phyloP scores from a whole-genome alignment of 352 stramenopile genomes.

The Bremia lactucae region DNA sequence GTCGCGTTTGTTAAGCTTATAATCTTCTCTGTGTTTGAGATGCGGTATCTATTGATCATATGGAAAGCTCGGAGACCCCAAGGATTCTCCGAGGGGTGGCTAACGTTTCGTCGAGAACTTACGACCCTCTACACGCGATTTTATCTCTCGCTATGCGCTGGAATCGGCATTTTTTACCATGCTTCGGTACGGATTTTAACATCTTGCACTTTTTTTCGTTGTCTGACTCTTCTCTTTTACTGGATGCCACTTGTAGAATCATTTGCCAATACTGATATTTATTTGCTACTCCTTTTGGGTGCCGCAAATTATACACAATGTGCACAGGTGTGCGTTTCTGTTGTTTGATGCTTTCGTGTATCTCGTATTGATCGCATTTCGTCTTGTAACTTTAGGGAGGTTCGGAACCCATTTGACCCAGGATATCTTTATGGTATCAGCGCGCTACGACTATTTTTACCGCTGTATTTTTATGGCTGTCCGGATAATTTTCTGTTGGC shows the following conservation, averaged over 20 bases:
- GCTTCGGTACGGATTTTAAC: constrained; percentile 41
- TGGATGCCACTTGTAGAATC: constrained; percentile 35
- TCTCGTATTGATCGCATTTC: neutral
- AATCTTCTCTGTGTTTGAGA: constrained; percentile 98
- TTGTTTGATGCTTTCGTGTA: neutral
- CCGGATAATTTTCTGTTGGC: constrained; percentile 88
- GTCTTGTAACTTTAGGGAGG: constrained; percentile 42
- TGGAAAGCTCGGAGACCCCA: constrained; percentile 88
- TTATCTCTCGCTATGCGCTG: constrained; percentile 87
- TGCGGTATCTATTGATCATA: constrained; percentile 97
- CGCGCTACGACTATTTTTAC: constrained; percentile 86
- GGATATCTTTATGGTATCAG: constrained; percentile 95
- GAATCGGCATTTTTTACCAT: constrained; percentile 89
- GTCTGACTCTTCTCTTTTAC: neutral
- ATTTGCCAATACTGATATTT: constrained; percentile 86
- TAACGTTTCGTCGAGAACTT: constrained; percentile 86
- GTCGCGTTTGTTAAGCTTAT: constrained; percentile 97
- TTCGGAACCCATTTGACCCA: constrained; percentile 88
- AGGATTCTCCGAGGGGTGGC: constrained; percentile 78
- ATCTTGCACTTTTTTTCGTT: too few species aligned
- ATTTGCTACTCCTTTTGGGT: constrained; percentile 97
- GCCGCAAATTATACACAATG: constrained; percentile 95
- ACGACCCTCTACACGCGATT: constrained; percentile 93
- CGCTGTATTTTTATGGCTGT: constrained; percentile 94
- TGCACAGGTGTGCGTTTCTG: constrained; percentile 80